Conservation (phyloP, 176 grass and related monocot genomes). For the Lolium perenne region DNA sequence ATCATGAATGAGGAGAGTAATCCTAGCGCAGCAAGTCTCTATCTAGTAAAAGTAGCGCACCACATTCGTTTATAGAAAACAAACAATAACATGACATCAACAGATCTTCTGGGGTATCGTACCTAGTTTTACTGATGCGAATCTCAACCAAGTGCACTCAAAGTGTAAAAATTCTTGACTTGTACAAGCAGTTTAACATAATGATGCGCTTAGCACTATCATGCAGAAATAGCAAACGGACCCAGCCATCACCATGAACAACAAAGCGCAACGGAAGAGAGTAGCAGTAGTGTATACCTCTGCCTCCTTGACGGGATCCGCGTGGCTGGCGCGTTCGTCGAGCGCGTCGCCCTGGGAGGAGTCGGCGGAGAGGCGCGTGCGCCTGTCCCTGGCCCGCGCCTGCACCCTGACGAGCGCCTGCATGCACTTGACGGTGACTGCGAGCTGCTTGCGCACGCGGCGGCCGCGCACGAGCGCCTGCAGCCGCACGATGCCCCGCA, state of each 20-base stretch:
- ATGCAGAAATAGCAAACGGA: too few relatives aligned
- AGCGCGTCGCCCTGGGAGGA: slow-evolving; percentile 26
- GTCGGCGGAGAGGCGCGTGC: slow-evolving; percentile 44
- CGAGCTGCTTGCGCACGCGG: slow-evolving; percentile 79
- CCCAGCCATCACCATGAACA: background rate
- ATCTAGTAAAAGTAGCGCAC: background rate
- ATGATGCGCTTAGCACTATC: background rate
- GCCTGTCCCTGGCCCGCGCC: slow-evolving; percentile 63
- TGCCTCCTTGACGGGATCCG: slow-evolving; percentile 67
- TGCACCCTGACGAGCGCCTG: slow-evolving; percentile 75
- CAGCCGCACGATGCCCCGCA: slow-evolving; percentile 80
- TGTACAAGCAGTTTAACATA: background rate
- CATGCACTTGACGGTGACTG: slow-evolving; percentile 85
- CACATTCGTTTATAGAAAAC: background rate
- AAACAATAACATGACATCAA: background rate
- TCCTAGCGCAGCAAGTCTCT: background rate
- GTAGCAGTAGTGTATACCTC: slow-evolving; percentile 45
- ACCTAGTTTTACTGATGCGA: background rate
- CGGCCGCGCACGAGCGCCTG: slow-evolving; percentile 85
- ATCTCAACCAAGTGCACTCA: background rate
- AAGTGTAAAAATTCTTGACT: background rate
- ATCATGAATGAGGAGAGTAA: background rate
- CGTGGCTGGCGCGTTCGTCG: slow-evolving; percentile 34
- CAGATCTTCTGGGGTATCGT: background rate
- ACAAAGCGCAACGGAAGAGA: background rate